Evolutionary conservation across 352 stramenopile genomes (phyloP), one percentile per base, ranked within the genome.

Genomic region (Phytophthora foliorum): DNA sequence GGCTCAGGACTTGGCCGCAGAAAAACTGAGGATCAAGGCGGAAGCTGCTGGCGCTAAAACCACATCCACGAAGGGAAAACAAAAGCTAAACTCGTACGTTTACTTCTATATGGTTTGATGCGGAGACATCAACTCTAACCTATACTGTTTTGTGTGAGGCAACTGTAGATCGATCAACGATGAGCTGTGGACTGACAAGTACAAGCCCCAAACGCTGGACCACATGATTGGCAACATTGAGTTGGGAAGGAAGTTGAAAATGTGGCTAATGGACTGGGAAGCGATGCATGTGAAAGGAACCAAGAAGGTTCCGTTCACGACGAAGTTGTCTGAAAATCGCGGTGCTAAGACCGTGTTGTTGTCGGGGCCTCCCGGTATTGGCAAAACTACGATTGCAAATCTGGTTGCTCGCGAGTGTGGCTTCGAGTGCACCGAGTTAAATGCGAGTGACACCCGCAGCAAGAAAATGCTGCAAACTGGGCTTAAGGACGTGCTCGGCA

Each of bases 381-480:
- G 89, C 36, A 99, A 99, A 82, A 99, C 97, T 0, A 99, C 97
- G 11, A 98, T 98, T 29, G 98, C 97, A 0, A 98, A 89, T 19
- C 72, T 99, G 8, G 87, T 99, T 21, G 93, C 94, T 14, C 84
- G 83, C 54, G 84, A 96, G 59, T 92, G 87, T 46, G 96, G 95
- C 25, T 98, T 98, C 55, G 93, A 99, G 63, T 94, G 98, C 32
- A 89, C 89, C 2, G 94, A 98, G 63, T 81, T 99, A 42, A 99
- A 99, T 76, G 98, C 98, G 2, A 99, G 94, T 63, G 98, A 99
- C 70, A 98, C 96, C 19, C 87, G 98, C 25, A 98, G 89, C 67
- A 99, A 99, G 85, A 99, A 99, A 67, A 92, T 97, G 61, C 81
- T 99, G 3, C 84, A 97, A 49, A 84, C 89, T 7, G 80, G 80